Percentiles rank a stretch among this genome's conserved stretches.
phyloP scores from a whole-genome alignment of 2,329 filamentous ascomycete species.

The Ceratocystis cubensis region DNA sequence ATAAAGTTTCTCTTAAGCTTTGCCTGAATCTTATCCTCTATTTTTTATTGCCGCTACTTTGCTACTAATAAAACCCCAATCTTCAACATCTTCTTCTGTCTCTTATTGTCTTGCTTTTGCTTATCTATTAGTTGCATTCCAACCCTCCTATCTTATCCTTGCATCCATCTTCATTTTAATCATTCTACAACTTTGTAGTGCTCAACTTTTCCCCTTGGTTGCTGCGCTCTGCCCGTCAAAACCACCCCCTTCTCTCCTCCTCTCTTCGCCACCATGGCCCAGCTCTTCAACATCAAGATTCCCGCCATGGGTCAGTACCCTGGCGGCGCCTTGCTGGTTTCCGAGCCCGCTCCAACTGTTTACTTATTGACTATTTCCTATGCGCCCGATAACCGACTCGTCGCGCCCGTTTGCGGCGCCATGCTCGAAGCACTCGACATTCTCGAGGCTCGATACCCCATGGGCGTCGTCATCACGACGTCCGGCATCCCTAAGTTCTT shows the following conservation, averaged over 20 bases:
- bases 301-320: constrained; percentile 33
- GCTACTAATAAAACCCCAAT: not conserved
- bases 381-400: constrained; percentile 65
- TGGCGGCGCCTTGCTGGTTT: constrained; percentile 50
- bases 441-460: constrained; percentile 49
- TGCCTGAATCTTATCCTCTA: not conserved
- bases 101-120: too few relatives aligned
- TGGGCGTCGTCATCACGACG: constrained; percentile 68
- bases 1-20: not conserved
- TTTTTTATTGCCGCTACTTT: not conserved
- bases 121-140: too few relatives aligned
- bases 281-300: constrained; percentile 49
- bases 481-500: constrained; percentile 68
- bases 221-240: not conserved
- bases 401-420: constrained; percentile 53
- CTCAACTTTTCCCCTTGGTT: not conserved
- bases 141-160: too few relatives aligned
- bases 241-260: not conserved
- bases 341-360: constrained; percentile 45
- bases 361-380: constrained; percentile 63
- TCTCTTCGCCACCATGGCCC: constrained; percentile 14
- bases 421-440: constrained; percentile 62
- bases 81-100: not conserved
- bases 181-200: not conserved
- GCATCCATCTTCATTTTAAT: too few relatives aligned